Conservation (phyloP, 352 stramenopile species). For the Phytophthora fragariaefolia region DNA sequence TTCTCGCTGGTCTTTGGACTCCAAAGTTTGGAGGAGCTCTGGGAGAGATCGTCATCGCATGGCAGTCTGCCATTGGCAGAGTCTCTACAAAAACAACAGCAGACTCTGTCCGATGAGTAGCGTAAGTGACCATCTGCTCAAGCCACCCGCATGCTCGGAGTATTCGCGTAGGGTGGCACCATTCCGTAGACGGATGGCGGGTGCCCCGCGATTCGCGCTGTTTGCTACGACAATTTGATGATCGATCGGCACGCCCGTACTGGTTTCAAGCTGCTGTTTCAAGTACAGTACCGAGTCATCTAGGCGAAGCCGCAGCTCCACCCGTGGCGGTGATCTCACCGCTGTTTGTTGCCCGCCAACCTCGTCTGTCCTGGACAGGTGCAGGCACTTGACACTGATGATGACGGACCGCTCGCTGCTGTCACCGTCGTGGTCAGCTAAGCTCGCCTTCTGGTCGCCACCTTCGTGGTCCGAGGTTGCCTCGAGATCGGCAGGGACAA, state of each 20-base stretch:
- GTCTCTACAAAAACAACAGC: conserved; percentile 17
- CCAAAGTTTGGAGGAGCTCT: not conserved
- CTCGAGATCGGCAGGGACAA: conserved; percentile 27
- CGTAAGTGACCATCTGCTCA: conserved; percentile 35
- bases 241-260: conserved; percentile 26
- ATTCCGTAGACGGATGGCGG: conserved; percentile 39
- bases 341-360: conserved; percentile 12
- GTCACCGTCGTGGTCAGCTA: conserved; percentile 1
- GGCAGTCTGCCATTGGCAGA: conserved; percentile 9
- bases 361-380: conserved; percentile 12
- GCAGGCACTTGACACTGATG: conserved; percentile 37
- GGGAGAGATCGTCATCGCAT: not conserved
- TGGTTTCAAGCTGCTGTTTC: conserved; percentile 37
- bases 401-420: conserved; percentile 12
- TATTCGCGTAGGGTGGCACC: conserved; percentile 30
- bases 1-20: too few species aligned
- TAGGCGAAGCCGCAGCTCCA: conserved; percentile 30
- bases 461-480: conserved; percentile 3
- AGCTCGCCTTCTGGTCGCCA: not conserved
- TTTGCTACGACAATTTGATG: conserved; percentile 43
- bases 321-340: conserved; percentile 3
- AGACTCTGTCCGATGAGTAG: conserved; percentile 46
- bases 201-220: conserved; percentile 3
- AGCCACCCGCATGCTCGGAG: conserved; percentile 14
- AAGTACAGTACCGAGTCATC: conserved; percentile 35